Conservation (phyloP, 805 yeast species). For the Kodamaea jinghongensis region DNA sequence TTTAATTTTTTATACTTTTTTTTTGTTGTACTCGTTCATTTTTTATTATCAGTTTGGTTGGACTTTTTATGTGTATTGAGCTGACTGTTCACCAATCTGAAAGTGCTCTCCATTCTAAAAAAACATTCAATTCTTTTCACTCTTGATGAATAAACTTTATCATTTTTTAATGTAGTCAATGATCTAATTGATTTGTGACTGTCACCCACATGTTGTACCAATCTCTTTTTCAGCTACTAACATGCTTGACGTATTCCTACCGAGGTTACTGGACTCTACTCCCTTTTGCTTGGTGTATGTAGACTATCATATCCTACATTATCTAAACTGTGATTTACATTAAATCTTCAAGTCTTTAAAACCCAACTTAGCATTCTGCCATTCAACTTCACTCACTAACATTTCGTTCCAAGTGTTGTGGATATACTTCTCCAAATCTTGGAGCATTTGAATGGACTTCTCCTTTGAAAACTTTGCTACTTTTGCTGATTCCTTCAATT, state of each 20-base stretch:
- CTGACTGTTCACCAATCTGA: too few species aligned
- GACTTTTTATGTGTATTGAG: too few species aligned
- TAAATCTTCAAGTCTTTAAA: background rate
- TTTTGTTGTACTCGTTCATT: constrained; percentile 3
- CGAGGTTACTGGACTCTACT: background rate
- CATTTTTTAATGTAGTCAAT: too few species aligned
- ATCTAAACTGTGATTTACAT: too few species aligned
- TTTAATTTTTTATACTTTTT: constrained; percentile 2
- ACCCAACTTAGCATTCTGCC: constrained; percentile 12
- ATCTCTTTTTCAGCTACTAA: too few species aligned
- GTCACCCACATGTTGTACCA: too few species aligned
- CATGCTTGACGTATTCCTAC: background rate
- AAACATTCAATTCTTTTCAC: too few species aligned
- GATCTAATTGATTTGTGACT: background rate
- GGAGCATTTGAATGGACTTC: constrained; percentile 14
- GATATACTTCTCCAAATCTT: constrained; percentile 24
- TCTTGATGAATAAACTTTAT: too few species aligned
- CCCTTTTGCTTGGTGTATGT: background rate
- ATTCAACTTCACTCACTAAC: constrained; percentile 22
- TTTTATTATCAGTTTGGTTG: too few species aligned
- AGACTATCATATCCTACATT: too few species aligned
- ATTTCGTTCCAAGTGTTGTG: constrained; percentile 30
- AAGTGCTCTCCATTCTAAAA: too few species aligned
- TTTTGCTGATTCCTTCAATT: constrained; percentile 15
- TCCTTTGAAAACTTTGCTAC: constrained; percentile 27